phyloP scores from a whole-genome alignment of 768 basidiomycete species.

The Coprinopsis strossmayeri region DNA sequence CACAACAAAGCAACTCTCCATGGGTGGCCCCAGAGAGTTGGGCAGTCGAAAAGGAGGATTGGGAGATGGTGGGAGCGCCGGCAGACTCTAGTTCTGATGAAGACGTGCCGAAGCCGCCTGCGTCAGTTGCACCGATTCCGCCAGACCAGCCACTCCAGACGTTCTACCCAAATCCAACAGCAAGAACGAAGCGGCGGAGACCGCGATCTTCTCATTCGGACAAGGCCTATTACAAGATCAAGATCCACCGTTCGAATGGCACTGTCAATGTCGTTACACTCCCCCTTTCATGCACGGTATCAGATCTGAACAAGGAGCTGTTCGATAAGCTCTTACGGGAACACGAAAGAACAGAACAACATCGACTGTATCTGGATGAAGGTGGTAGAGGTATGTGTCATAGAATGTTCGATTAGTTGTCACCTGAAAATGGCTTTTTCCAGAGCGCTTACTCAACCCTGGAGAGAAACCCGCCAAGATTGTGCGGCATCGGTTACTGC shows the following conservation, averaged over 20 bases:
- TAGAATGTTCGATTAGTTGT: not conserved
- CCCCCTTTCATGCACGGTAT: constrained; percentile 58
- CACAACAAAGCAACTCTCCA: constrained; percentile 21
- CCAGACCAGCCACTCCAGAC: constrained; percentile 3
- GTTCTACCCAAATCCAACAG: not conserved
- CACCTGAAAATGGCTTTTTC: constrained; percentile 1
- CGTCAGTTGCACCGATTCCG: no score
- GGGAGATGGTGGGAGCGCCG: constrained; percentile 29
- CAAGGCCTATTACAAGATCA: constrained; percentile 43
- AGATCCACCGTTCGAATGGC: constrained; percentile 72
- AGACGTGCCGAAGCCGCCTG: no score
- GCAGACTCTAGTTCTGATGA: constrained; percentile 26
- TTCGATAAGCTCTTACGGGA: constrained; percentile 48
- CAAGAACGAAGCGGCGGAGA: constrained; percentile 4
- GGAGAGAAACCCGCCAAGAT: constrained; percentile 84
- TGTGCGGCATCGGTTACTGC: constrained; percentile 74
- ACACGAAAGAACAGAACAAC: constrained; percentile 44
- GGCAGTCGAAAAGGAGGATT: constrained; percentile 53
- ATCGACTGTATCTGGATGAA: constrained; percentile 70
- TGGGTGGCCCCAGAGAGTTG: constrained; percentile 79
- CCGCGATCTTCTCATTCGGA: constrained; percentile 2
- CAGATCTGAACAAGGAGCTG: constrained; percentile 55
- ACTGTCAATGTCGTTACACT: constrained; percentile 68
- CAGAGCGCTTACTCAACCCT: constrained; percentile 79
- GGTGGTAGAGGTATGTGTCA: constrained; percentile 58